A percentile compares a stretch with the other conserved stretches of the same genome.
These are phyloP conservation scores for Vaccinium myrtillus DNA, from an alignment of 148 eudicot genomes.

Conservation along the genomic window DNA sequence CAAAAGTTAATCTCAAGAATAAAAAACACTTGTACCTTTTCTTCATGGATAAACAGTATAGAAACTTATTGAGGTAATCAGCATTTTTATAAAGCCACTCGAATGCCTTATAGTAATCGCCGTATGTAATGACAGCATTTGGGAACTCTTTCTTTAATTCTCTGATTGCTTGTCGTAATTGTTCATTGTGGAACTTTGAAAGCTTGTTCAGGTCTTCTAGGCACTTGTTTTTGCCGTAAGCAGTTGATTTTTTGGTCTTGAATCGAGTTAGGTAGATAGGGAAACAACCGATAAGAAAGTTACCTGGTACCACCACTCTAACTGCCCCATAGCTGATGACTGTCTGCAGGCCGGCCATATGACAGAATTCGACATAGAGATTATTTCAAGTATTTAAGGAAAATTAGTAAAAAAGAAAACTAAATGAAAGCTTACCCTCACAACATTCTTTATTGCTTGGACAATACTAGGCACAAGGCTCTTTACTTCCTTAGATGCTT, in stretches of 20 bases:
- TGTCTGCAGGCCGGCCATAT: not conserved
- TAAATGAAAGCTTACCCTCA: not conserved
- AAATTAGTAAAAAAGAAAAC: not conserved
- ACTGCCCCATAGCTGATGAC: not conserved
- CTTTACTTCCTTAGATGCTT: not conserved
- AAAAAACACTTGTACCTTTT: too few species aligned
- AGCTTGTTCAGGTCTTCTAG: not conserved
- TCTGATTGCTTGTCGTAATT: conserved; percentile 3
- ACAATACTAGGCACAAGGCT: not conserved
- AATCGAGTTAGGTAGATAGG: conserved; percentile 16
- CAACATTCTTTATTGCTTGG: not conserved
- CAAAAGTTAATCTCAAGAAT: too few species aligned
- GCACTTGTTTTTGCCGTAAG: conserved; percentile 3
- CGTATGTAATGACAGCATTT: not conserved
- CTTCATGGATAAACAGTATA: too few species aligned
- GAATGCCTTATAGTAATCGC: conserved; percentile 20
- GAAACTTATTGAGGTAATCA: not conserved
- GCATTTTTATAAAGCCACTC: not conserved
- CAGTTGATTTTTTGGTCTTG: not conserved
- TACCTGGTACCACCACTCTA: conserved; percentile 30
- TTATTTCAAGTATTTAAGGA: not conserved
- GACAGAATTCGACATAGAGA: not conserved
- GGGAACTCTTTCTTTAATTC: conserved; percentile 10
- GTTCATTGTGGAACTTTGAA: not conserved
- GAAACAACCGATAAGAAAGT: conserved; percentile 9